Evolutionary conservation across 2,329 filamentous ascomycete species (phyloP).

Genomic region (Colletotrichum tamarilloi): DNA sequence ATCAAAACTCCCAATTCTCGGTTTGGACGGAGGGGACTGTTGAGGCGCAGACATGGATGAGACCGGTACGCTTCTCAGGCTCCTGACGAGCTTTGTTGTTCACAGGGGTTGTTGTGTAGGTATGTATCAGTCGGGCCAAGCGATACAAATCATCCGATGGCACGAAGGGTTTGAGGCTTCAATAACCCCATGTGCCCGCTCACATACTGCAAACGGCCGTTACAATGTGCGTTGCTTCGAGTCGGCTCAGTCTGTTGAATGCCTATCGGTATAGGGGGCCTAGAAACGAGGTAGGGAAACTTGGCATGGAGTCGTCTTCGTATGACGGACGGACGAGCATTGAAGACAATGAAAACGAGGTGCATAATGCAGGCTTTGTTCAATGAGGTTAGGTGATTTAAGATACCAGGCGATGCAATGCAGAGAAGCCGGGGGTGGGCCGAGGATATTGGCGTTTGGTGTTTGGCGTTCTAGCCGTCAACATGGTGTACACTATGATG

Average conservation of each 20-base stretch:
- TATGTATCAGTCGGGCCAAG: not conserved
- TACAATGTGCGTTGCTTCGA: not conserved
- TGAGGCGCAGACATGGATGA: not conserved
- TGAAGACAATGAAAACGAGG: not conserved
- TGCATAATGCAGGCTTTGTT: not conserved
- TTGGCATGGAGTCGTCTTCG: not conserved
- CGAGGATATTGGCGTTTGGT: not conserved
- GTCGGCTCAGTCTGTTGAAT: not conserved
- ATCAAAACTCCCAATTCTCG: slow-evolving; percentile 6
- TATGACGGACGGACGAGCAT: not conserved
- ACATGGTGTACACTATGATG: not conserved
- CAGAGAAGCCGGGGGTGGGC: not conserved
- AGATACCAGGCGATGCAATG: not conserved
- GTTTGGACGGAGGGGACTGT: not conserved
- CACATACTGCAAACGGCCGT: not conserved
- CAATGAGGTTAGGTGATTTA: not conserved
- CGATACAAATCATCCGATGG: not conserved
- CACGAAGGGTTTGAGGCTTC: not conserved
- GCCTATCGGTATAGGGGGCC: not conserved
- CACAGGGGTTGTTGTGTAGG: not conserved
- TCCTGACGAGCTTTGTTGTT: not conserved
- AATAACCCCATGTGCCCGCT: not conserved
- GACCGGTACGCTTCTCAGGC: not conserved
- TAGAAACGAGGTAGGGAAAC: not conserved
- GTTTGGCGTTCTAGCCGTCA: not conserved